Conservation (phyloP, 2,329 filamentous ascomycete species). For the Juglanconis sp. region DNA sequence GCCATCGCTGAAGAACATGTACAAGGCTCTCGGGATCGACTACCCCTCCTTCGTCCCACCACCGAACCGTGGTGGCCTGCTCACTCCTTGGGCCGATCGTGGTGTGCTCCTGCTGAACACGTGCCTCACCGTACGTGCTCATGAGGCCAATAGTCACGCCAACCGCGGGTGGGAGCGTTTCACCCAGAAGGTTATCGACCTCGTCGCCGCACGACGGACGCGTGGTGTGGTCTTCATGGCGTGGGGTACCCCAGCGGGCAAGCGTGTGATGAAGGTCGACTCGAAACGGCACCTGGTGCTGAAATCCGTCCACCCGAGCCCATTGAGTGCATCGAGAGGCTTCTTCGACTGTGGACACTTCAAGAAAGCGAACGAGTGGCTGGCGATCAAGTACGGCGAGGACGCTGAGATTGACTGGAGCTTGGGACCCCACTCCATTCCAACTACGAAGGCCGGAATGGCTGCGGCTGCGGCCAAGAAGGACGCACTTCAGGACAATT, state of each 20-base stretch:
- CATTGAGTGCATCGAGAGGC: conserved; percentile 77
- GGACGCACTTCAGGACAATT: conserved; percentile 7
- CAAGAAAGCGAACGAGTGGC: conserved; percentile 79
- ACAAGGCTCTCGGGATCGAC: conserved; percentile 80
- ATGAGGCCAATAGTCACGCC: conserved; percentile 81
- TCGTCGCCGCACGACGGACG: conserved; percentile 72
- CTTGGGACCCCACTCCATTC: conserved; percentile 35
- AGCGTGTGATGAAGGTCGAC: conserved; percentile 73
- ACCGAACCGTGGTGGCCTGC: conserved; percentile 72
- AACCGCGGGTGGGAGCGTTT: conserved; percentile 90
- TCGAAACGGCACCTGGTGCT: conserved; percentile 74
- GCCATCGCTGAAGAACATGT: conserved; percentile 91
- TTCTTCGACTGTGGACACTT: conserved; percentile 86
- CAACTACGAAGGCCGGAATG: conserved; percentile 21
- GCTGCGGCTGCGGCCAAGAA: conserved; percentile 19
- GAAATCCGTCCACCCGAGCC: conserved; percentile 86
- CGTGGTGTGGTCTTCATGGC: conserved; percentile 90
- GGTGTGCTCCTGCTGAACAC: conserved; percentile 94
- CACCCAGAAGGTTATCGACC: conserved; percentile 87
- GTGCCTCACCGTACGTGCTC: conserved; percentile 86
- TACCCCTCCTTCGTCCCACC: conserved; percentile 78
- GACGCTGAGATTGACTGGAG: conserved; percentile 85
- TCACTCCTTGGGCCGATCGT: conserved; percentile 91
- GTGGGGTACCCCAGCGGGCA: conserved; percentile 84
- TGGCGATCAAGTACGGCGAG: conserved; percentile 73